Percentiles rank a stretch among this genome's conserved stretches.
These are phyloP conservation scores for Macadamia integrifolia DNA, from an alignment of 164 flowering plant species.

Conservation along the genomic window DNA sequence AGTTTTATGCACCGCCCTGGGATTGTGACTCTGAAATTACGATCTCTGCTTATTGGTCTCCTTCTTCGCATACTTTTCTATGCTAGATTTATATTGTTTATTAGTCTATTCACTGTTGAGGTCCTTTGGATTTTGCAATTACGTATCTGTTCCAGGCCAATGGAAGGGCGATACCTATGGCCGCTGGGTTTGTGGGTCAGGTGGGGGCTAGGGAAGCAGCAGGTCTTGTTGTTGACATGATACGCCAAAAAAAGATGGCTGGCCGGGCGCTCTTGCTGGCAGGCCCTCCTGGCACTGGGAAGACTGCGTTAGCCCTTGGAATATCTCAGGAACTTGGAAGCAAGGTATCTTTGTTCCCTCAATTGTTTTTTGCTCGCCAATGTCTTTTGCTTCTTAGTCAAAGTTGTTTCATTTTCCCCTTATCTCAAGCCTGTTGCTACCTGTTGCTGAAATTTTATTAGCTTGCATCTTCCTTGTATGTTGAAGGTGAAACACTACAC, in stretches of 20 bases:
- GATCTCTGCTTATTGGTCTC: too few species aligned
- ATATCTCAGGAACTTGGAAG: slow-evolving; percentile 91
- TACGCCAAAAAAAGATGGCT: slow-evolving; percentile 91
- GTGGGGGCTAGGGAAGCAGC: slow-evolving; percentile 78
- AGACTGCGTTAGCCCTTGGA: slow-evolving; percentile 96
- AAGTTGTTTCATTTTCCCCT: not conserved
- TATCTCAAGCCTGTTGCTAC: not conserved
- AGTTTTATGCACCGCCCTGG: too few species aligned
- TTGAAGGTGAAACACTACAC: not conserved
- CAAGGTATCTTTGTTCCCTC: slow-evolving; percentile 48
- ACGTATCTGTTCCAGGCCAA: slow-evolving; percentile 33
- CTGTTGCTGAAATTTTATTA: not conserved
- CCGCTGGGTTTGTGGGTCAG: slow-evolving; percentile 97
- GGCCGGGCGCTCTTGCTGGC: slow-evolving; percentile 93
- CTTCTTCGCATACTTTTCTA: too few species aligned
- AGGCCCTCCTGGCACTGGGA: slow-evolving; percentile 99
- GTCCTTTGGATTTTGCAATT: too few species aligned
- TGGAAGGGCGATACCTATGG: slow-evolving; percentile 71
- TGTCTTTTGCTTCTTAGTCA: not conserved
- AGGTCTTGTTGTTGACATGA: slow-evolving; percentile 97
- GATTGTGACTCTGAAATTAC: too few species aligned
- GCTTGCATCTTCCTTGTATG: not conserved
- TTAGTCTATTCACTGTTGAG: too few species aligned
- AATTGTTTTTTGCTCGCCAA: not conserved
- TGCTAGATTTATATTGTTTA: too few species aligned